phyloP scores from a whole-genome alignment of 139 green algal genomes.

The Ettlia oleoabundans region DNA sequence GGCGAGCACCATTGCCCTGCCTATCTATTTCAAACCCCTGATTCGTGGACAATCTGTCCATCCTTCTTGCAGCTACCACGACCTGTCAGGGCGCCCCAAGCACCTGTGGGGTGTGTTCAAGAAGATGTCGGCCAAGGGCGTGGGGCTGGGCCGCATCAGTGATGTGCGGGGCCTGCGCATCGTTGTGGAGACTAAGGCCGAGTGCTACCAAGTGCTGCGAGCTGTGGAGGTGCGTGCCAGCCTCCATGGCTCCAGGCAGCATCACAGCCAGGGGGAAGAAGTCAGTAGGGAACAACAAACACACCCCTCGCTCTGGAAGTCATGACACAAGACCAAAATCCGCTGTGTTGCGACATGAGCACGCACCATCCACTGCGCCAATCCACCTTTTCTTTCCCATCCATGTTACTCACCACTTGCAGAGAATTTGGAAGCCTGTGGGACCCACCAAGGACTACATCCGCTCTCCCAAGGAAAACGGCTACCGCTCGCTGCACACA shows the following conservation, averaged over 20 bases:
- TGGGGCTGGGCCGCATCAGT: conserved; percentile 66
- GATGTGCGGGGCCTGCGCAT: conserved; percentile 89
- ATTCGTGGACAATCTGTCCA: too few relatives aligned
- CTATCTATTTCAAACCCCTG: too few relatives aligned
- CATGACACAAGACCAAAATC: too few relatives aligned
- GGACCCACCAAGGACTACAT: conserved; percentile 91
- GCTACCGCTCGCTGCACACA: conserved; percentile 90
- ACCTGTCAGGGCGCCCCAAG: conserved; percentile 91
- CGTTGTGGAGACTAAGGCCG: conserved; percentile 81
- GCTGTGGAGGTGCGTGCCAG: conserved; percentile 55
- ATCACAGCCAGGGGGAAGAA: too few relatives aligned
- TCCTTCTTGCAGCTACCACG: conserved; percentile 52
- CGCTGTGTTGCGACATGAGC: too few relatives aligned
- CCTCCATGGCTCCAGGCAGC: not conserved
- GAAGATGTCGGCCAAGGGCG: conserved; percentile 83
- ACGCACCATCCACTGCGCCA: too few relatives aligned
- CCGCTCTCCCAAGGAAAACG: conserved; percentile 86
- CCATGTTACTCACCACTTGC: not conserved
- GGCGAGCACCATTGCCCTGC: too few relatives aligned
- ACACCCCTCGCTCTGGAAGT: too few relatives aligned
- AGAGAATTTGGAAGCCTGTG: conserved; percentile 61
- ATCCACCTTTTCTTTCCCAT: too few relatives aligned
- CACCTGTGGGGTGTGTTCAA: conserved; percentile 89
- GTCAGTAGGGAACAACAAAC: too few relatives aligned
- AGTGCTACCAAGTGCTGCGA: conserved; percentile 89